Evolutionary conservation across 192 early-diverging fungal species (phyloP).

Genomic region (Backusella morwellensis): DNA sequence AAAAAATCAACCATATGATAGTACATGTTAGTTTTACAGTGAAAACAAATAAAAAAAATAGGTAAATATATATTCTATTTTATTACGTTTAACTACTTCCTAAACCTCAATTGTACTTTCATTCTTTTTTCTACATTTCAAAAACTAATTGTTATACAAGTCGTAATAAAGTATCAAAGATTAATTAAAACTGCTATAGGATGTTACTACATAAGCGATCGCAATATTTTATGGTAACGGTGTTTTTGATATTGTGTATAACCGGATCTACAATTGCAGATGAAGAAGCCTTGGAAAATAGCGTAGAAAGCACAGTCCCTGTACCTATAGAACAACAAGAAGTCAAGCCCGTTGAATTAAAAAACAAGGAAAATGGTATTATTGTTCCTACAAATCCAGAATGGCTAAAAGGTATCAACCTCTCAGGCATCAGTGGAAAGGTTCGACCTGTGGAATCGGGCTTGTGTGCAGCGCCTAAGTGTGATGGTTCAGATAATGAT

Average conservation of each 20-base stretch:
- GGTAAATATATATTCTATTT: neutral
- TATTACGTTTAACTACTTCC: neutral
- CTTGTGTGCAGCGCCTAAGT: conserved; percentile 21
- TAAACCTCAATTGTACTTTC: neutral
- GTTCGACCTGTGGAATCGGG: conserved; percentile 29
- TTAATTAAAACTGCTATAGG: neutral
- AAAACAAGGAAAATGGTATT: neutral
- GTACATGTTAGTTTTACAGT: neutral
- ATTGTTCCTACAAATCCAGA: neutral
- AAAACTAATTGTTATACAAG: neutral
- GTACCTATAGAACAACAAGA: neutral
- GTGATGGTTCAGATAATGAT: conserved; percentile 37
- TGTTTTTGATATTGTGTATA: neutral
- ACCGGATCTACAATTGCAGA: neutral
- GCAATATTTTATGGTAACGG: neutral
- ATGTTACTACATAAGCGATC: neutral
- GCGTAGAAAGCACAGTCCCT: neutral
- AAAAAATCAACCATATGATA: neutral
- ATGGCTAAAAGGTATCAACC: conserved; percentile 9
- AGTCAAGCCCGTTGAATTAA: neutral
- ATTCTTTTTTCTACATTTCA: neutral
- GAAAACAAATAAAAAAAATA: neutral
- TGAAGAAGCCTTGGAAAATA: neutral
- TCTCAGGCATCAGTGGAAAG: neutral
- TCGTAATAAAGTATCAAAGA: neutral